Evolutionary conservation across 2,329 filamentous ascomycete species (phyloP), one percentile per base, ranked within the genome.

Genomic region (Microdochium nivale): DNA sequence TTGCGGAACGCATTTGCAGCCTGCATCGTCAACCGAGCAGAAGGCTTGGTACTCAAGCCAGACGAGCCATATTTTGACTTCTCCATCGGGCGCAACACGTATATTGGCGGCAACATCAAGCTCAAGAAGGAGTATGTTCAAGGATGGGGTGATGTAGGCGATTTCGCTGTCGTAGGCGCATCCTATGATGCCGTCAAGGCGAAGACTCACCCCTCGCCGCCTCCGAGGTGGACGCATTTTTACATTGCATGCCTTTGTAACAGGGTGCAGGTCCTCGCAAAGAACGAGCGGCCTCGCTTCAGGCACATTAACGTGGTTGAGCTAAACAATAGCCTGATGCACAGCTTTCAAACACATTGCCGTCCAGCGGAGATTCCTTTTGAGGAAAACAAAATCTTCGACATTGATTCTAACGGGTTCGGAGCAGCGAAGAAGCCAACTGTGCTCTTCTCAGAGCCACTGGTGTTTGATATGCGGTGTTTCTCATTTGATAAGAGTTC

Each of bases 101-200:
- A 70, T 53, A 62, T 66, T 2, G 72, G 72, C 14, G 74, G 71
- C 52, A 86, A 83, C 63, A 88, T 96, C 61, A 96, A 96, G 67
- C 67, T 96, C 43, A 96, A 96, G 67, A 90, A 90, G 60, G 88
- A 94, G 61, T 95, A 95, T 60, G 79, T 95, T 35, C 75, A 78
- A 25, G 82, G 82, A 2, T 81, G 92, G 62, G 89, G 90, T 1
- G 90, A 95, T 54, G 81, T 90, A 27, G 87, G 87, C 10, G 91
- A 96, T 64, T 88, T 96, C 62, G 84, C 87, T 2, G 76, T 92
- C 1, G 72, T 96, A 2, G 90, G 88, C 0, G 90, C 82, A 5
- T 81, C 81, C 19, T 90, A 86, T 58, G 80, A 90, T 57, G 70
- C 85, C 2, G 71, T 75, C 49, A 79, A 82, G 55, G 86, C 84